A percentile compares a stretch with the other conserved stretches of the same genome.
phyloP scores from a whole-genome alignment of 2,329 filamentous ascomycete species.

The Kalaharituber pfeilii region DNA sequence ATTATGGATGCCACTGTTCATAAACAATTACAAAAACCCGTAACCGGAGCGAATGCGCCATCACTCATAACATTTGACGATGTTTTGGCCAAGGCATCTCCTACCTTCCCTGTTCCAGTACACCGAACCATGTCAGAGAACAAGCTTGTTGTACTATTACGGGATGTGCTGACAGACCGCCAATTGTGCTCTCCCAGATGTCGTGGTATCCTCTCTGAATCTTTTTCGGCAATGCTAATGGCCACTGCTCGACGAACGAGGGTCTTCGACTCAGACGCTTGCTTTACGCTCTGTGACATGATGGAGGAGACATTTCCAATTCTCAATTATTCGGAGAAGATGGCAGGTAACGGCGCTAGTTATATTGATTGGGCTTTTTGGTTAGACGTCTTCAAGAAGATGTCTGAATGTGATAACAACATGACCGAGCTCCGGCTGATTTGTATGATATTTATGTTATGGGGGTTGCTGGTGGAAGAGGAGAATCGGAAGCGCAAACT shows the following conservation, averaged over 20 bases:
- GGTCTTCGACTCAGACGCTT: constrained; percentile 63
- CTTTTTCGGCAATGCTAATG: constrained; percentile 56
- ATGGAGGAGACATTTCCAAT: constrained; percentile 63
- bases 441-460: constrained; percentile 62
- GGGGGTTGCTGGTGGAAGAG: constrained; percentile 53
- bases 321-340: constrained; percentile 31
- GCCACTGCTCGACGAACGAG: constrained; percentile 59
- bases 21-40: constrained; percentile 37
- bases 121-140: constrained; percentile 78
- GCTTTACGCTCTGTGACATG: constrained; percentile 82
- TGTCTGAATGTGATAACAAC: constrained; percentile 69
- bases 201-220: constrained; percentile 55
- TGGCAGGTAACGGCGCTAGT: constrained; percentile 21
- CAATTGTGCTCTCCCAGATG: constrained; percentile 5
- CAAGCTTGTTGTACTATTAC: constrained; percentile 60
- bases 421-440: constrained; percentile 77
- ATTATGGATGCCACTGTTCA: constrained; percentile 72
- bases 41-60: constrained; percentile 25
- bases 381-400: constrained; percentile 60
- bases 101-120: constrained; percentile 45
- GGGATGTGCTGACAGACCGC: constrained; percentile 45
- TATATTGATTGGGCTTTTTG: constrained; percentile 69
- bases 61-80: constrained; percentile 48
- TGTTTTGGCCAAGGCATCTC: constrained; percentile 47
- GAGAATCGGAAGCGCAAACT: constrained; percentile 49